Conservation (phyloP, 2,329 filamentous ascomycete species). For the Juglanconis oblonga region DNA sequence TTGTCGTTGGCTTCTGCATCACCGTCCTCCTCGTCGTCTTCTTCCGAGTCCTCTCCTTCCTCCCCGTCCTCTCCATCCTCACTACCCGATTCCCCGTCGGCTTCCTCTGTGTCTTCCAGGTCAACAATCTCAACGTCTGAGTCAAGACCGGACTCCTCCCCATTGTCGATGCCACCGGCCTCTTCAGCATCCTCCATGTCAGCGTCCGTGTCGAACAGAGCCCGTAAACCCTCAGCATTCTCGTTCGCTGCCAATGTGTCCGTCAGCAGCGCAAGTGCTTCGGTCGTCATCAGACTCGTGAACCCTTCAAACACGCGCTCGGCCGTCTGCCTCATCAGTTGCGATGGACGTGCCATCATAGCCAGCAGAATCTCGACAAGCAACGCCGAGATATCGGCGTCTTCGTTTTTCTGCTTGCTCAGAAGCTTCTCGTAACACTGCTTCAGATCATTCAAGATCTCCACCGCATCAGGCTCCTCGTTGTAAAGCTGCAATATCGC, state of each 20-base stretch:
- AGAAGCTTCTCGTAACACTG: conserved; percentile 68
- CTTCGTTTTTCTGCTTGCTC: conserved; percentile 51
- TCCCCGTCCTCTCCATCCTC: conserved; percentile 36
- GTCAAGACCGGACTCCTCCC: conserved; percentile 36
- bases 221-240: conserved; percentile 76
- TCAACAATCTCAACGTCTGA: conserved; percentile 42
- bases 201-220: conserved; percentile 73
- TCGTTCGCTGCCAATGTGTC: conserved; percentile 77
- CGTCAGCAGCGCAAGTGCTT: conserved; percentile 63
- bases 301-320: conserved; percentile 87
- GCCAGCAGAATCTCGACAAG: conserved; percentile 87
- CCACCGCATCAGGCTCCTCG: conserved; percentile 80
- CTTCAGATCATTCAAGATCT: conserved; percentile 78
- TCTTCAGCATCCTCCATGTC: conserved; percentile 53
- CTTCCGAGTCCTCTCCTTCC: conserved; percentile 41
- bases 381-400: conserved; percentile 62
- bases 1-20: conserved; percentile 45
- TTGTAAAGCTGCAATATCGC: conserved; percentile 88
- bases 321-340: conserved; percentile 79
- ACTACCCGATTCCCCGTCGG: conserved; percentile 41
- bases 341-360: conserved; percentile 81
- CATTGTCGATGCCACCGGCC: conserved; percentile 39
- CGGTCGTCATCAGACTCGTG: conserved; percentile 67
- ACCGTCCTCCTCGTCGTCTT: conserved; percentile 37
- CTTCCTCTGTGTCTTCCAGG: conserved; percentile 23